These are phyloP conservation scores for Sporothrix curviconia DNA, from an alignment of 2,329 filamentous ascomycete genomes.

Conservation along the genomic window DNA sequence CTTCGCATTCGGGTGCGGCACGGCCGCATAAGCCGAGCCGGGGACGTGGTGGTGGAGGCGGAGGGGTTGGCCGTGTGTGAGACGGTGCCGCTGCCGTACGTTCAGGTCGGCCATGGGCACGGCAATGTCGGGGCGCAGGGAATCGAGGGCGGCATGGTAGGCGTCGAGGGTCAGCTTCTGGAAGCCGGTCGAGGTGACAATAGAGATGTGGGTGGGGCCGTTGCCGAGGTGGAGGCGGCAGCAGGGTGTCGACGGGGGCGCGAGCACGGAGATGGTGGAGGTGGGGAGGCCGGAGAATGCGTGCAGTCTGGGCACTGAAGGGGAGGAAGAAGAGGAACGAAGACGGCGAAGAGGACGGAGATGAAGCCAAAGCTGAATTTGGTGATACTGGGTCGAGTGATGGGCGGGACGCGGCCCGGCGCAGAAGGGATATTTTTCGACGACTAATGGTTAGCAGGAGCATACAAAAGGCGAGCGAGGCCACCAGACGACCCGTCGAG, in stretches of 20 bases:
- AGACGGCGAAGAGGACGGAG: neutral
- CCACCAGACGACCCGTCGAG: no score
- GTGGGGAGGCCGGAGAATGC: constrained; percentile 68
- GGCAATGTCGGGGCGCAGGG: constrained; percentile 72
- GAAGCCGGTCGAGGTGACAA: constrained; percentile 86
- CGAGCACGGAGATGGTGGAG: constrained; percentile 62
- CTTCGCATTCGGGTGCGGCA: constrained; percentile 49
- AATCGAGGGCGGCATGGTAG: constrained; percentile 59
- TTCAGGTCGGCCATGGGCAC: constrained; percentile 71
- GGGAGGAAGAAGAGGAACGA: neutral
- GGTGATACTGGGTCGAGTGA: constrained; percentile 14
- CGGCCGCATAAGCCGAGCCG: neutral
- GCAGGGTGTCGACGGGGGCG: constrained; percentile 71
- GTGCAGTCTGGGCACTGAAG: constrained; percentile 49
- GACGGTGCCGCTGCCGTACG: constrained; percentile 30
- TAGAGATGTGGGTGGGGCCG: constrained; percentile 61
- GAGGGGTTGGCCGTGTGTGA: neutral
- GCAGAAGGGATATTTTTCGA: no score
- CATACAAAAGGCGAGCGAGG: neutral
- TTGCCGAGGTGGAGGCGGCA: constrained; percentile 66
- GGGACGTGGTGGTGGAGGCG: neutral
- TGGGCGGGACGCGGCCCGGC: constrained; percentile 15
- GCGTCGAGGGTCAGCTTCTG: constrained; percentile 59
- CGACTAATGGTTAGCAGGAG: constrained; percentile 9
- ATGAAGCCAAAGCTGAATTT: neutral